phyloP scores from a whole-genome alignment of 805 yeast genomes.

The Saccharomyces jurei region DNA sequence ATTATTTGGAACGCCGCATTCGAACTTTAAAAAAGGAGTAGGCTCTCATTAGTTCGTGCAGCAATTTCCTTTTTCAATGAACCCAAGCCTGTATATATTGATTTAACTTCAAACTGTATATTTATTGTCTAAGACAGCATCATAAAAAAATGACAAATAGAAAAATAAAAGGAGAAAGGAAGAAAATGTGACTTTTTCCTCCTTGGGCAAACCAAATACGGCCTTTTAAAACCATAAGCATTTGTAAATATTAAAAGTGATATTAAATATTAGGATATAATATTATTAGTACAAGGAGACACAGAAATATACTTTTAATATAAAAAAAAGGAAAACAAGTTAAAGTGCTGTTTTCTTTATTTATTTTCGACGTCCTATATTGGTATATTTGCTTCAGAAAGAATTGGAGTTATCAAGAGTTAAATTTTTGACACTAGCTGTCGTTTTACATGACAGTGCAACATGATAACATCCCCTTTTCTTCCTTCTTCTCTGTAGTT shows the following conservation, averaged over 20 bases:
- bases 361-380: background rate
- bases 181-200: background rate
- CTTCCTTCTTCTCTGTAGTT: slow-evolving; percentile 17
- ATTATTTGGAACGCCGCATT: slow-evolving; percentile 48
- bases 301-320: background rate
- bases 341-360: background rate
- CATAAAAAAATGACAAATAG: background rate
- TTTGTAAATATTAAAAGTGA: background rate
- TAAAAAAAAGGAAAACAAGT: background rate
- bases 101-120: background rate
- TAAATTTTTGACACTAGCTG: background rate
- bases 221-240: background rate
- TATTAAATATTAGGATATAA: background rate
- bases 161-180: background rate
- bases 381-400: background rate
- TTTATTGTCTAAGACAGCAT: background rate
- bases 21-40: slow-evolving; percentile 35
- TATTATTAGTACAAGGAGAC: background rate
- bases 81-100: background rate
- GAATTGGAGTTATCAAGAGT: background rate
- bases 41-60: background rate
- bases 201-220: background rate
- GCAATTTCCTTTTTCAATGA: background rate
- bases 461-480: slow-evolving; percentile 18
- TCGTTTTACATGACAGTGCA: slow-evolving; percentile 28